These are phyloP conservation scores for Solanum aculeatissimum DNA, from an alignment of 305 asterid genomes.

Conservation along the genomic window DNA sequence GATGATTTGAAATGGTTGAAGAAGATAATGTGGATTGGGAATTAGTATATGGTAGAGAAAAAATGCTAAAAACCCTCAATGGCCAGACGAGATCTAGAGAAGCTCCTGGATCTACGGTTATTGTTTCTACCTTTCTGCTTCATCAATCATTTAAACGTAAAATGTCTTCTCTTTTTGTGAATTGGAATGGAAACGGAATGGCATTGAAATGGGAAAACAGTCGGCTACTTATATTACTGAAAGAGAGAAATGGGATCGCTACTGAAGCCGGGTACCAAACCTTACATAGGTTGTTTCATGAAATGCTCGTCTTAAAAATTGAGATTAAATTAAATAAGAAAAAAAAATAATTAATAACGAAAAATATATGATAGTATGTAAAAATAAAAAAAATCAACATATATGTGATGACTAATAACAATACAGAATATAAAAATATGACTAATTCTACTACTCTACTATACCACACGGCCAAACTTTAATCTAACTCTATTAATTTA, in stretches of 20 bases:
- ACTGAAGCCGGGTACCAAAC: not conserved
- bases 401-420: too few species aligned
- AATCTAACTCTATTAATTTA: too few species aligned
- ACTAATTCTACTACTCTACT: too few species aligned
- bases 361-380: too few species aligned
- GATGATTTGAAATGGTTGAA: not conserved
- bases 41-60: not conserved
- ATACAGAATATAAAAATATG: too few species aligned
- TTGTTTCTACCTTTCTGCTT: conserved; percentile 58
- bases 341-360: too few species aligned
- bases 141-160: conserved; percentile 24
- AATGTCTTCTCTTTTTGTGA: not conserved
- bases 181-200: not conserved
- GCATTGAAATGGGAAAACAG: not conserved
- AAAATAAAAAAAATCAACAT: too few species aligned
- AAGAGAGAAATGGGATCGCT: not conserved
- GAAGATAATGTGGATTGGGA: not conserved
- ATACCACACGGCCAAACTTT: too few species aligned
- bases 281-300: too few species aligned
- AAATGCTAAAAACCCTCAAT: conserved; percentile 49
- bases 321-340: accelerated
- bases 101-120: conserved; percentile 76
- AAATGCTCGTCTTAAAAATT: too few species aligned
- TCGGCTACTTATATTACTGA: not conserved
- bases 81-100: conserved; percentile 90